phyloP scores from a whole-genome alignment of 2,329 filamentous ascomycete genomes.

The Nigrospora sphaerica region DNA sequence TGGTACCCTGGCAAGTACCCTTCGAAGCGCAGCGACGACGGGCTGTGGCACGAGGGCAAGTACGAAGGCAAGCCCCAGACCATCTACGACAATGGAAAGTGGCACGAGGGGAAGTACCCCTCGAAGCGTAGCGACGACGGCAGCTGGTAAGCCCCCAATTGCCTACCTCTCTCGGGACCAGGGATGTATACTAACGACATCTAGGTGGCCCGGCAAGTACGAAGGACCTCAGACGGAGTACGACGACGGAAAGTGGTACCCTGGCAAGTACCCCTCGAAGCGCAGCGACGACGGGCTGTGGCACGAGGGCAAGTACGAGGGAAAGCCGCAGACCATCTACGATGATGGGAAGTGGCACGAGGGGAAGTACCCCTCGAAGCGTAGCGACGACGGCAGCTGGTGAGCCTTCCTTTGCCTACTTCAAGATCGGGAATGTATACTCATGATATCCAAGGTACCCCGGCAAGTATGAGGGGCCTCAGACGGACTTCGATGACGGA shows the following conservation, averaged over 20 bases:
- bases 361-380: not conserved
- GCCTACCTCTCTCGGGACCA: too few species aligned
- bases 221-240: not conserved
- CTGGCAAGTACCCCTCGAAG: not conserved
- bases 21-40: not conserved
- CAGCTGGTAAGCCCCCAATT: too few species aligned
- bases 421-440: too few species aligned
- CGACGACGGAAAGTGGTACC: not conserved
- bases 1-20: not conserved
- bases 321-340: not conserved
- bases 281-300: not conserved
- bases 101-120: too few species aligned
- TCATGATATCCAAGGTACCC: too few species aligned
- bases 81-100: too few species aligned
- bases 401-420: too few species aligned
- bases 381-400: not conserved
- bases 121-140: too few species aligned
- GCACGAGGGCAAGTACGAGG: conserved; percentile 1
- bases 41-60: too few species aligned
- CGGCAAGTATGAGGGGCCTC: not conserved
- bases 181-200: too few species aligned
- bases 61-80: too few species aligned
- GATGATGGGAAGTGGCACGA: not conserved
- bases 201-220: too few species aligned
- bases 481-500: not conserved